These are phyloP conservation scores for Anthoceros angustus DNA, from an alignment of 225 moss, liverwort and hornwort species.

Conservation along the genomic window DNA sequence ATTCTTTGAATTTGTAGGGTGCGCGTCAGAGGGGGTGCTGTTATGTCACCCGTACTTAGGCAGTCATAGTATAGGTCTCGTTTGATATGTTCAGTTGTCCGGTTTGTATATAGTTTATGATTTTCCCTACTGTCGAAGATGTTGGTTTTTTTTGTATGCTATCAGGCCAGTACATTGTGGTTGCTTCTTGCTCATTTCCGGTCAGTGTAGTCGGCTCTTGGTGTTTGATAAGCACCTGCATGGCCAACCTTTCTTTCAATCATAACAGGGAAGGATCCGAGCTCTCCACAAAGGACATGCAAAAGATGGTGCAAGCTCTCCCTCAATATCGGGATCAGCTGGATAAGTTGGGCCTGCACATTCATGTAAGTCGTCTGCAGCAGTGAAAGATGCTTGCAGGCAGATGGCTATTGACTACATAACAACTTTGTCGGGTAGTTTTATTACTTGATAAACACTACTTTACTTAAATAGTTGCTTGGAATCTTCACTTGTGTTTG, in stretches of 20 bases:
- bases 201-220: too few species aligned
- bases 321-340: conserved; percentile 93
- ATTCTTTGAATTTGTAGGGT: not conserved
- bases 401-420: not conserved
- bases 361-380: conserved; percentile 41
- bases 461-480: not conserved
- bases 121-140: too few species aligned
- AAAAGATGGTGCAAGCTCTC: conserved; percentile 84
- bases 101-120: too few species aligned
- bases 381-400: too few species aligned
- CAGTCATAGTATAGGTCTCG: not conserved
- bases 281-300: conserved; percentile 94
- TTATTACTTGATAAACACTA: not conserved
- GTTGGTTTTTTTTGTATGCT: not conserved
- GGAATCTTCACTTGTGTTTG: not conserved
- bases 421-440: not conserved
- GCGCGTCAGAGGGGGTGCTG: too few species aligned
- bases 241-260: not conserved
- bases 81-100: not conserved
- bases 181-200: too few species aligned
- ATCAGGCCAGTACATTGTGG: too few species aligned
- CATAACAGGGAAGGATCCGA: conserved; percentile 60
- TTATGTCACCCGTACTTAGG: too few species aligned
- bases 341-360: conserved; percentile 86
- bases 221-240: not conserved